Percentiles rank a stretch among this genome's conserved stretches.
Conservation (phyloP, 1,284 basidiomycete genomes). For the Xerocomus amazonicus region DNA sequence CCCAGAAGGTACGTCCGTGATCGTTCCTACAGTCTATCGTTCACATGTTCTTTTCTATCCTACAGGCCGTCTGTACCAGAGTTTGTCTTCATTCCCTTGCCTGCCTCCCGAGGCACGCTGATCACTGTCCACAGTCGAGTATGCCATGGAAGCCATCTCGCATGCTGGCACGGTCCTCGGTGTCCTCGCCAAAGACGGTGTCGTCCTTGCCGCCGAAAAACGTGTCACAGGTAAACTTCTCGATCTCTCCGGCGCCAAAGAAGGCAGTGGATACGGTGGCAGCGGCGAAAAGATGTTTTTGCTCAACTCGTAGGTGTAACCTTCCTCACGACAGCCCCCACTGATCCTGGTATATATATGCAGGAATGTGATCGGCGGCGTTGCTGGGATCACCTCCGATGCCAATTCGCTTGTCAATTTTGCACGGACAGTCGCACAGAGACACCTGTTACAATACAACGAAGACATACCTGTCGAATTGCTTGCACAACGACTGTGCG, state of each 20-base stretch:
- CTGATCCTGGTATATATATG: not conserved
- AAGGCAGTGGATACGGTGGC: slow-evolving; percentile 80
- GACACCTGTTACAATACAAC: slow-evolving; percentile 86
- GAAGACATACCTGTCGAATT: slow-evolving; percentile 98
- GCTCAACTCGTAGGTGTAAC: slow-evolving; percentile 71
- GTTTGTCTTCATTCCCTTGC: slow-evolving; percentile 43
- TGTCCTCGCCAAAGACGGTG: slow-evolving; percentile 92
- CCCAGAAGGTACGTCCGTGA: slow-evolving; percentile 70
- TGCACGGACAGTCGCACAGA: slow-evolving; percentile 87
- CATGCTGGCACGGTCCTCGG: slow-evolving; percentile 95
- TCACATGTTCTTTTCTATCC: slow-evolving; percentile 4
- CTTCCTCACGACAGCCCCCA: not conserved
- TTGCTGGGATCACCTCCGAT: slow-evolving; percentile 95
- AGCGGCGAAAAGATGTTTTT: slow-evolving; percentile 98
- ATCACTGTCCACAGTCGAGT: slow-evolving; percentile 68
- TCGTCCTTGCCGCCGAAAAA: slow-evolving; percentile 99
- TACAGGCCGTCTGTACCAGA: slow-evolving; percentile 85
- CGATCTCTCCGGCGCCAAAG: slow-evolving; percentile 82
- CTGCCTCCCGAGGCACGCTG: slow-evolving; percentile 1
- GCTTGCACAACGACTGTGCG: slow-evolving; percentile 89
- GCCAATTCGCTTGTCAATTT: slow-evolving; percentile 98
- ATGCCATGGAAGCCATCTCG: slow-evolving; percentile 99
- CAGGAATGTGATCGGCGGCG: slow-evolving; percentile 93
- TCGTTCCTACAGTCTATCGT: not conserved
- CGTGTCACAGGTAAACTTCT: slow-evolving; percentile 98